Conservation (phyloP, 1,284 basidiomycete genomes). For the Porodaedalea pini region DNA sequence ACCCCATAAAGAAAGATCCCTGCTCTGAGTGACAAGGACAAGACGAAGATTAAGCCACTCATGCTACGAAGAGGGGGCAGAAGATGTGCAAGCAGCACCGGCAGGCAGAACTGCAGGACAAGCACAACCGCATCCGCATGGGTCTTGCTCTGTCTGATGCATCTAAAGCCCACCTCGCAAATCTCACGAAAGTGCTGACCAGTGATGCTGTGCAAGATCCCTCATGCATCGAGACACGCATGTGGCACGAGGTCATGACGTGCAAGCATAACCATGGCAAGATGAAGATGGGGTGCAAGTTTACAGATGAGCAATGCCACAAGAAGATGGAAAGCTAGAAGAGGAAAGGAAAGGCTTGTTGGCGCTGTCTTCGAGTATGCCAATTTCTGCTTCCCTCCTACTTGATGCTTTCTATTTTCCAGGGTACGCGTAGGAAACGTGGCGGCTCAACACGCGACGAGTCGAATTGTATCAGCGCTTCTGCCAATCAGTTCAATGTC, state of each 20-base stretch:
- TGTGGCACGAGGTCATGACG: conserved; percentile 93
- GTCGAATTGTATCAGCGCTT: too few species aligned
- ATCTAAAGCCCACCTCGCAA: conserved; percentile 94
- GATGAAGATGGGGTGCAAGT: conserved; percentile 87
- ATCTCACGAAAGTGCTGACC: conserved; percentile 97
- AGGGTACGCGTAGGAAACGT: too few species aligned
- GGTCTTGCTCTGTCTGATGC: conserved; percentile 92
- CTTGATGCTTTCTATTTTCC: too few species aligned
- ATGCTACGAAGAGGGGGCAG: too few species aligned
- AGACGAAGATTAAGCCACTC: too few species aligned
- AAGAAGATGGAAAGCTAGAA: conserved; percentile 84
- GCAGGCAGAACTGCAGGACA: conserved; percentile 91
- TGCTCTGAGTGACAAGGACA: too few species aligned
- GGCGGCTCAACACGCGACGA: too few species aligned
- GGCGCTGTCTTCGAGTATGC: conserved; percentile 89
- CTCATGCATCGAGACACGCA: conserved; percentile 93
- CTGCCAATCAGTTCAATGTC: too few species aligned
- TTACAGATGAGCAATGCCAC: conserved; percentile 85
- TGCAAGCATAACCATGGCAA: conserved; percentile 91
- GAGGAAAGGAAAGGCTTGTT: conserved; percentile 87
- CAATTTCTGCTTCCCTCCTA: too few species aligned
- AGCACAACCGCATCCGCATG: conserved; percentile 93
- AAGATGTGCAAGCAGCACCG: too few species aligned
- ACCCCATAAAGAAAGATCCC: too few species aligned
- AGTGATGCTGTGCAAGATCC: conserved; percentile 96